phyloP scores from a whole-genome alignment of 1,284 basidiomycete species.

The Rhodotorula mucilaginosa region DNA sequence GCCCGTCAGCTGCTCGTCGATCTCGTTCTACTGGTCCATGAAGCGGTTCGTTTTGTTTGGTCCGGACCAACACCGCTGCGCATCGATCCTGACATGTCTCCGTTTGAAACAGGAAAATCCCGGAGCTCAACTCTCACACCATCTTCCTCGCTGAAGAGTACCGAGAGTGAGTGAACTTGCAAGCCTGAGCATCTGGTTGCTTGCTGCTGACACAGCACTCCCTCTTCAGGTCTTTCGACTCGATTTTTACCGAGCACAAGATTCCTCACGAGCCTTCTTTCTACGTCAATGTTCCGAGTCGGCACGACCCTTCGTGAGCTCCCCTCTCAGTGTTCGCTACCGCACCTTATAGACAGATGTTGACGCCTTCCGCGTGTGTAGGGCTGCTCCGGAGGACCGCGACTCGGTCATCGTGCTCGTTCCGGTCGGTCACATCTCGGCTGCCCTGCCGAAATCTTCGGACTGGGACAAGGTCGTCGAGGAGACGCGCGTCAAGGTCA shows the following conservation, averaged over 20 bases:
- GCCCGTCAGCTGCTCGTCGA: conserved; percentile 54
- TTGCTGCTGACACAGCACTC: not conserved
- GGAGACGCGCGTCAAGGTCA: conserved; percentile 41
- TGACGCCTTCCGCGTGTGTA: not conserved
- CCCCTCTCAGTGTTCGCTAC: not conserved
- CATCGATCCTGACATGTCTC: not conserved
- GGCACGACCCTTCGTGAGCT: conserved; percentile 42
- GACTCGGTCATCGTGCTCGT: conserved; percentile 51
- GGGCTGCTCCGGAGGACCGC: conserved; percentile 49
- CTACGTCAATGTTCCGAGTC: conserved; percentile 57
- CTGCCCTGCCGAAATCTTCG: conserved; percentile 33
- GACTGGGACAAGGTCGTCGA: conserved; percentile 44
- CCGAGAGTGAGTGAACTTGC: conserved; percentile 24
- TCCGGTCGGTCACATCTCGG: conserved; percentile 48
- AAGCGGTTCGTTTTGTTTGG: conserved; percentile 35
- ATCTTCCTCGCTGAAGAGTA: conserved; percentile 51
- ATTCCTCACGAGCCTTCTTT: conserved; percentile 57
- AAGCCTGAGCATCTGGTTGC: too few relatives aligned
- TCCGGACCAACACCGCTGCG: too few relatives aligned
- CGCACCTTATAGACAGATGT: not conserved
- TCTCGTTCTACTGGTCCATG: conserved; percentile 59
- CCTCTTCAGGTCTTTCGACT: conserved; percentile 50
- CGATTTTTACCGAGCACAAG: conserved; percentile 55
- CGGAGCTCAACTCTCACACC: conserved; percentile 55
- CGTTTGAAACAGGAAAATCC: conserved; percentile 44